These are phyloP conservation scores for Passalora sequoiae DNA, from an alignment of 2,329 filamentous ascomycete species.

Conservation along the genomic window DNA sequence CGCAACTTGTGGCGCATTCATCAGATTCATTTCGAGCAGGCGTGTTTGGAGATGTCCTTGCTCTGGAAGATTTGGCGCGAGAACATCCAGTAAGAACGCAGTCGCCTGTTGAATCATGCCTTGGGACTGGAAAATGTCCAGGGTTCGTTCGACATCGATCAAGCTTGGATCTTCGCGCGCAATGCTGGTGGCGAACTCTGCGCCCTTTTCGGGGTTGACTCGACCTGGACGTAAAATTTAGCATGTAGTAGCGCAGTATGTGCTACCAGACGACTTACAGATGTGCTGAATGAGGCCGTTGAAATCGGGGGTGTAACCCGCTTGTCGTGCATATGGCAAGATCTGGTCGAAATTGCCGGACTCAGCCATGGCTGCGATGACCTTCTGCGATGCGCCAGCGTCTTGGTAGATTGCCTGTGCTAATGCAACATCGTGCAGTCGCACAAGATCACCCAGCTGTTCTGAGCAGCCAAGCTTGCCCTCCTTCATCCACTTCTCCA, in stretches of 20 bases:
- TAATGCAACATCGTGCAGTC: slow-evolving; percentile 80
- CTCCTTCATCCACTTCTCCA: slow-evolving; percentile 97
- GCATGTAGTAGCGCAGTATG: neutral
- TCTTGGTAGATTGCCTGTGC: slow-evolving; percentile 86
- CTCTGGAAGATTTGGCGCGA: slow-evolving; percentile 91
- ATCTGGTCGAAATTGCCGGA: slow-evolving; percentile 97
- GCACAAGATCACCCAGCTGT: slow-evolving; percentile 90
- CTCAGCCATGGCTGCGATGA: slow-evolving; percentile 90
- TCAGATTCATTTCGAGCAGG: slow-evolving; percentile 93
- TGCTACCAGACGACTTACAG: slow-evolving; percentile 63
- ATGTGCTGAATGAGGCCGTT: slow-evolving; percentile 88
- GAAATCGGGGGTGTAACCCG: slow-evolving; percentile 91
- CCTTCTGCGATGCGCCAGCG: slow-evolving; percentile 86
- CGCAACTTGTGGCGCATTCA: slow-evolving; percentile 94
- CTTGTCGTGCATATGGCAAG: slow-evolving; percentile 78
- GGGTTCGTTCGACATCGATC: slow-evolving; percentile 87
- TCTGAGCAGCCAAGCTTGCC: slow-evolving; percentile 95
- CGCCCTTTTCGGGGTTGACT: slow-evolving; percentile 70
- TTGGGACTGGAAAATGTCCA: slow-evolving; percentile 97
- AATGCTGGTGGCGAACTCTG: slow-evolving; percentile 88
- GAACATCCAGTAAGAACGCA: slow-evolving; percentile 91
- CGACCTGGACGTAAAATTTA: slow-evolving; percentile 40
- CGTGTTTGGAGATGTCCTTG: slow-evolving; percentile 91
- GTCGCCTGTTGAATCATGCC: slow-evolving; percentile 97
- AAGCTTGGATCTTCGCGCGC: slow-evolving; percentile 84